Evolutionary conservation across 1,139 yeast genomes (phyloP).

Genomic region (Eremothecium sinecaudum): DNA sequence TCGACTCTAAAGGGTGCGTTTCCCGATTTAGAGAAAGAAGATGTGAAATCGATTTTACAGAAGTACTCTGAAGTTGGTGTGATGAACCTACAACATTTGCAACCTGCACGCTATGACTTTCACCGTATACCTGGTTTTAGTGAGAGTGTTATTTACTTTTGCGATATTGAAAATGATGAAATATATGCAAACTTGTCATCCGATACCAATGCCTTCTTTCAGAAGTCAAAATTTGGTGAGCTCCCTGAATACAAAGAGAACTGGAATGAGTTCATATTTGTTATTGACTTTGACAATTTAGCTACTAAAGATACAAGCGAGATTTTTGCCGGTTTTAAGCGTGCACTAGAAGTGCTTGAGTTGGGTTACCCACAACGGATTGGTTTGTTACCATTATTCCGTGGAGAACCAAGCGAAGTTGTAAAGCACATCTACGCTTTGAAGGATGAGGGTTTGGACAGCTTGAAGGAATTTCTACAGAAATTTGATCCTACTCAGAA

Average conservation of each 20-base stretch:
- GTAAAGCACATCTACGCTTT: conserved; percentile 35
- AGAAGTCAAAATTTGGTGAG: conserved; percentile 42
- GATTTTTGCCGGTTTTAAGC: conserved; percentile 42
- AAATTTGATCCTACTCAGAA: conserved; percentile 7
- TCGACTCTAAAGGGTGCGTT: conserved; percentile 7
- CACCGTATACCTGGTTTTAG: conserved; percentile 25
- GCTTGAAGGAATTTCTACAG: conserved; percentile 25
- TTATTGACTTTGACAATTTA: conserved; percentile 50
- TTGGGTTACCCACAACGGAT: conserved; percentile 67
- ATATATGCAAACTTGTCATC: conserved; percentile 40
- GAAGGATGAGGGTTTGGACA: conserved; percentile 16
- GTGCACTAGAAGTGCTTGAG: conserved; percentile 39
- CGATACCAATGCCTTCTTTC: conserved; percentile 38
- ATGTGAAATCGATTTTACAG: conserved; percentile 12
- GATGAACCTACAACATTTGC: conserved; percentile 19
- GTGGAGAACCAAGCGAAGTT: conserved; percentile 16
- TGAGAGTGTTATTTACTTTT: conserved; percentile 55
- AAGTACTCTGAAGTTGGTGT: conserved; percentile 19
- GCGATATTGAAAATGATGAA: conserved; percentile 60
- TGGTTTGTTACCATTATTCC: conserved; percentile 60
- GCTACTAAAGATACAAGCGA: conserved; percentile 39
- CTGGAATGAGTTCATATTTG: conserved; percentile 65
- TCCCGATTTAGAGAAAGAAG: conserved; percentile 4
- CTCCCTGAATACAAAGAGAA: conserved; percentile 66
- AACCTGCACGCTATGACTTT: conserved; percentile 28